Evolutionary conservation across 192 early-diverging fungal species (phyloP).

Genomic region (Coemansia sp.): DNA sequence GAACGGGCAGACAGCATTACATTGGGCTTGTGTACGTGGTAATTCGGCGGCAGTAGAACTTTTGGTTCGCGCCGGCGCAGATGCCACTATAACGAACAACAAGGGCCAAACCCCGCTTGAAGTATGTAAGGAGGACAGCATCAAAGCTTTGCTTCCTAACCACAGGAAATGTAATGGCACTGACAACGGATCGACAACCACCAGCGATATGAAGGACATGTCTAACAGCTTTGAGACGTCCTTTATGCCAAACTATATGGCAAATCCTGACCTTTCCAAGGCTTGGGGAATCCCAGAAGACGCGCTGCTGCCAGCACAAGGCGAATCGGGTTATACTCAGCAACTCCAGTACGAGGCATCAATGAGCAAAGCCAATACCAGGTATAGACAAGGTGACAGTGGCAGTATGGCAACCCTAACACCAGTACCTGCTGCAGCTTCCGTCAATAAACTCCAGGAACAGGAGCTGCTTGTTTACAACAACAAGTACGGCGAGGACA

Average conservation of each 20-base stretch:
- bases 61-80: conserved; percentile 69
- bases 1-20: conserved; percentile 71
- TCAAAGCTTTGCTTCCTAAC: conserved; percentile 46
- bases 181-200: neutral
- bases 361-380: conserved; percentile 6
- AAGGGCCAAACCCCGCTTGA: conserved; percentile 66
- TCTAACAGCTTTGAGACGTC: neutral
- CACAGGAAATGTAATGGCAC: neutral
- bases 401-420: neutral
- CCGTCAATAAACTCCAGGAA: conserved; percentile 11
- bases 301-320: conserved; percentile 16
- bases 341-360: conserved; percentile 43
- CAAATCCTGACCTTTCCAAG: conserved; percentile 67
- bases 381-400: neutral
- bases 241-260: conserved; percentile 65
- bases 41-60: conserved; percentile 59
- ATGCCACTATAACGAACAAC: conserved; percentile 54
- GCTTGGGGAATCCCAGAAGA: conserved; percentile 66
- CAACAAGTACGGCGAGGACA: conserved; percentile 44
- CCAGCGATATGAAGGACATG: neutral
- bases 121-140: conserved; percentile 57
- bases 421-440: neutral
- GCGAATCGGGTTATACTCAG: conserved; percentile 36
- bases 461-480: conserved; percentile 63
- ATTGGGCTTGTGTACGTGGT: conserved; percentile 74